Evolutionary conservation across 768 basidiomycete genomes (phyloP).

Genomic region (Termitomyces sp.): DNA sequence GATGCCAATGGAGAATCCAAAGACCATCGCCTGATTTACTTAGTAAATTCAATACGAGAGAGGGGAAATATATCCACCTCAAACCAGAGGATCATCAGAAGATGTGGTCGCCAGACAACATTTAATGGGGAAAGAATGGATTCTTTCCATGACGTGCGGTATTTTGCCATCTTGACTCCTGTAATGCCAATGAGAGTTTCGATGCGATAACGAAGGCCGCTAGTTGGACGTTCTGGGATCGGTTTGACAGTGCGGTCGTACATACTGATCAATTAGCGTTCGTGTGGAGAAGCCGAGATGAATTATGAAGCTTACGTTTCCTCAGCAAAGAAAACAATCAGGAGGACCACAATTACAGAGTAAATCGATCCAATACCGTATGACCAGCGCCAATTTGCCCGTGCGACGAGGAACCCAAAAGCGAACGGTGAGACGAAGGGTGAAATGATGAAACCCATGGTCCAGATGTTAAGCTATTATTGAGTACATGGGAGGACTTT

Average conservation of each 20-base stretch:
- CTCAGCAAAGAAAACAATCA: slow-evolving; percentile 41
- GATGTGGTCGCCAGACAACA: slow-evolving; percentile 45
- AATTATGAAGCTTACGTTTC: slow-evolving; percentile 45
- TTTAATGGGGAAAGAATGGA: slow-evolving; percentile 29
- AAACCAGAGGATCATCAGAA: slow-evolving; percentile 33
- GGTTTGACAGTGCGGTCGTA: slow-evolving; percentile 47
- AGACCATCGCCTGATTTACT: slow-evolving; percentile 18
- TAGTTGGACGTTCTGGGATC: slow-evolving; percentile 30
- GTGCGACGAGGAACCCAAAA: slow-evolving; percentile 63
- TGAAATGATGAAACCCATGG: slow-evolving; percentile 56
- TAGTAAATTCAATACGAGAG: background rate
- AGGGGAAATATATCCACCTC: slow-evolving; percentile 23
- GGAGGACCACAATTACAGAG: slow-evolving; percentile 33
- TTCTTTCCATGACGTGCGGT: slow-evolving; percentile 30
- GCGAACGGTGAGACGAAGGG: slow-evolving; percentile 60
- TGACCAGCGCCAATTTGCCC: slow-evolving; percentile 56
- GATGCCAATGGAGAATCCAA: slow-evolving; percentile 27
- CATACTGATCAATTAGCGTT: slow-evolving; percentile 24
- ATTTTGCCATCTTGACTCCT: slow-evolving; percentile 43
- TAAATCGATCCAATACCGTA: slow-evolving; percentile 65
- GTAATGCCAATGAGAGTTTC: slow-evolving; percentile 52
- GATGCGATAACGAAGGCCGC: slow-evolving; percentile 39
- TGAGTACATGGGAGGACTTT: background rate
- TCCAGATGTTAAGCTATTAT: slow-evolving; percentile 50
- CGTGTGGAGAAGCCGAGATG: background rate